Conservation (phyloP, 1,284 basidiomycete species). For the Thelephora terrestris region DNA sequence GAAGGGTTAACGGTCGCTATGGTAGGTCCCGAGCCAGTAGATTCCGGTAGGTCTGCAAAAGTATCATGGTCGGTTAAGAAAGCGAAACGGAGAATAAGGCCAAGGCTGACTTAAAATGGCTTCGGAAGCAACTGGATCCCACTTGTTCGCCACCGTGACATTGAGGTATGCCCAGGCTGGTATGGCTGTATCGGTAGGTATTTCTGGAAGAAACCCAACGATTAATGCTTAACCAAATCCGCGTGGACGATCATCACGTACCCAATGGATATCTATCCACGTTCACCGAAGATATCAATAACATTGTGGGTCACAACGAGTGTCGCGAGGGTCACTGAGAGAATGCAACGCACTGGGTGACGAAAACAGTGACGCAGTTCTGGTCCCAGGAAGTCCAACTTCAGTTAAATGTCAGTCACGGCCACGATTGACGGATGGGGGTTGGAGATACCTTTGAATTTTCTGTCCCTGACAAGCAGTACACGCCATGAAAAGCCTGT, state of each 20-base stretch:
- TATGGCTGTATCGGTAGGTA: slow-evolving; percentile 23
- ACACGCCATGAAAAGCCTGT: slow-evolving; percentile 19
- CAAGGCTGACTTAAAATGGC: background rate
- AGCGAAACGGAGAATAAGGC: background rate
- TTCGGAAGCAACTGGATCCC: background rate
- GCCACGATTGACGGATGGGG: background rate
- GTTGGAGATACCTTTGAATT: slow-evolving; percentile 4
- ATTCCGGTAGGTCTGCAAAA: background rate
- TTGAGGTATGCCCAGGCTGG: slow-evolving; percentile 35
- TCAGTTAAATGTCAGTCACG: background rate
- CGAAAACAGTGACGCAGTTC: slow-evolving; percentile 19
- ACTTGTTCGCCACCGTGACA: slow-evolving; percentile 16
- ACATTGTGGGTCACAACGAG: background rate
- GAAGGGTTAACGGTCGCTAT: background rate
- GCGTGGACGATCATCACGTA: background rate
- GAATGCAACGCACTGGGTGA: slow-evolving; percentile 2
- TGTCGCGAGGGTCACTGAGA: background rate
- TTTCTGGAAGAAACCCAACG: slow-evolving; percentile 13
- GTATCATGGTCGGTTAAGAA: background rate
- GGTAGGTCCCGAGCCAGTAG: background rate
- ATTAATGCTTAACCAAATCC: background rate
- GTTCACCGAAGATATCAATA: background rate
- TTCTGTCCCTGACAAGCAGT: slow-evolving; percentile 24
- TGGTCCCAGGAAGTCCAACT: slow-evolving; percentile 27
- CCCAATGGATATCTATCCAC: background rate